phyloP scores from a whole-genome alignment of 306 rosid genomes.

The Gastrolobium villosum region DNA sequence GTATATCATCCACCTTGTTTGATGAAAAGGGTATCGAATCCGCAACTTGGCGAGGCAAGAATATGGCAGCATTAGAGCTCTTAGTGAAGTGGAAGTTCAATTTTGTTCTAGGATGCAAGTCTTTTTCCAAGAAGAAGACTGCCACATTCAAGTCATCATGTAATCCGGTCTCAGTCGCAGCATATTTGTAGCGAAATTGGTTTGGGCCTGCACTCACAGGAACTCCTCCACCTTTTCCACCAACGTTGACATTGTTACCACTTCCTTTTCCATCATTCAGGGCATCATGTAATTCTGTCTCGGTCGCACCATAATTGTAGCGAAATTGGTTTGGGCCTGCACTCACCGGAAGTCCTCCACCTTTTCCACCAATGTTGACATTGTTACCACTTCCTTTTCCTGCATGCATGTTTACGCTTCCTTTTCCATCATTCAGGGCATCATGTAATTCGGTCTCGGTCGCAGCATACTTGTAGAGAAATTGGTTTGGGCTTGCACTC shows the following conservation, averaged over 20 bases:
- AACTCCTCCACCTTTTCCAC: constrained; percentile 67
- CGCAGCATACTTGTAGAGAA: not conserved
- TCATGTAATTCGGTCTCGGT: constrained; percentile 66
- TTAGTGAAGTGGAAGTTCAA: constrained; percentile 62
- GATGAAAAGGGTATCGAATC: constrained; percentile 76
- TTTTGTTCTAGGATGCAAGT: constrained; percentile 54
- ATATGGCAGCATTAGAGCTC: constrained; percentile 47
- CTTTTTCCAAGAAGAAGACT: constrained; percentile 78
- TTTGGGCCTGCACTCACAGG: constrained; percentile 55
- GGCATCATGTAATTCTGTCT: constrained; percentile 61
- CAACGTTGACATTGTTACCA: constrained; percentile 49
- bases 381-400: constrained; percentile 50
- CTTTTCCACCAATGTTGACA: constrained; percentile 57
- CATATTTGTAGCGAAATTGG: not conserved
- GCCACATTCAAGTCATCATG: constrained; percentile 65
- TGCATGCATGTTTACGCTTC: constrained; percentile 49
- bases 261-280: constrained; percentile 54
- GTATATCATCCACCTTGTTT: constrained; percentile 50
- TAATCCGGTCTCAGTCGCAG: constrained; percentile 69
- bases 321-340: constrained; percentile 45
- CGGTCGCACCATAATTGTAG: constrained; percentile 40
- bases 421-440: constrained; percentile 58
- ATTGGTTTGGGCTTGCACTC: constrained; percentile 59
- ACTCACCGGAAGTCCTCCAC: constrained; percentile 62
- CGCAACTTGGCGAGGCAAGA: constrained; percentile 63